Evolutionary conservation across 805 yeast species (phyloP).

Genomic region (Peterozyma toletana): DNA sequence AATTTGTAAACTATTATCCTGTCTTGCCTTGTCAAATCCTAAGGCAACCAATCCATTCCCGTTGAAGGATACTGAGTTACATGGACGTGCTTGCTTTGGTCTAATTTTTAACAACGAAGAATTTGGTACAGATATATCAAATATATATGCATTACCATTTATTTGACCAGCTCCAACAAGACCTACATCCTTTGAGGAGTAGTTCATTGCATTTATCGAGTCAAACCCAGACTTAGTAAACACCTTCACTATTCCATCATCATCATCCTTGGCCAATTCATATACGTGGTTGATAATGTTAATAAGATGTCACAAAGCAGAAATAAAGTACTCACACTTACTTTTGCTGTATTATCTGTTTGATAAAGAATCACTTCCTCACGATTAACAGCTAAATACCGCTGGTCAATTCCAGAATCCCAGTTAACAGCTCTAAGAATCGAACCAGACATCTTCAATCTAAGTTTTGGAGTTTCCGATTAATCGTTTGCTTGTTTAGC

Average conservation of each 20-base stretch:
- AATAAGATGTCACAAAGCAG: not conserved
- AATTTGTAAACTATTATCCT: conserved; percentile 67
- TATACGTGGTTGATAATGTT: conserved; percentile 1
- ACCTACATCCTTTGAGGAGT: conserved; percentile 49
- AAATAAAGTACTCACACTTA: conserved; percentile 3
- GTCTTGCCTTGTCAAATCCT: conserved; percentile 73
- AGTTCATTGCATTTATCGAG: conserved; percentile 59
- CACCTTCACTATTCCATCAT: conserved; percentile 45
- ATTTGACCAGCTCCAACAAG: conserved; percentile 68
- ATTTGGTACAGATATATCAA: conserved; percentile 43
- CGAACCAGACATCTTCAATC: conserved; percentile 43
- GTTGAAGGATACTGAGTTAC: conserved; percentile 70
- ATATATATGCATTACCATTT: conserved; percentile 57
- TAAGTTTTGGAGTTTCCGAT: too few species aligned
- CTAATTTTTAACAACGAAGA: conserved; percentile 34
- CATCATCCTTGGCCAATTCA: conserved; percentile 23
- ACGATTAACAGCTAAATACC: conserved; percentile 64
- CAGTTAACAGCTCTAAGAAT: conserved; percentile 53
- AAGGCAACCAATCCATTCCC: conserved; percentile 59
- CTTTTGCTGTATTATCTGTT: conserved; percentile 31
- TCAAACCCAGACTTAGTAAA: conserved; percentile 57
- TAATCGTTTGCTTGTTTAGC: too few species aligned
- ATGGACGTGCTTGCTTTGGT: conserved; percentile 65
- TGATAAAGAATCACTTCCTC: conserved; percentile 70
- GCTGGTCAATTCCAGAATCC: conserved; percentile 50